Conservation (phyloP, 2,329 filamentous ascomycete genomes). For the Microcera coccophila region DNA sequence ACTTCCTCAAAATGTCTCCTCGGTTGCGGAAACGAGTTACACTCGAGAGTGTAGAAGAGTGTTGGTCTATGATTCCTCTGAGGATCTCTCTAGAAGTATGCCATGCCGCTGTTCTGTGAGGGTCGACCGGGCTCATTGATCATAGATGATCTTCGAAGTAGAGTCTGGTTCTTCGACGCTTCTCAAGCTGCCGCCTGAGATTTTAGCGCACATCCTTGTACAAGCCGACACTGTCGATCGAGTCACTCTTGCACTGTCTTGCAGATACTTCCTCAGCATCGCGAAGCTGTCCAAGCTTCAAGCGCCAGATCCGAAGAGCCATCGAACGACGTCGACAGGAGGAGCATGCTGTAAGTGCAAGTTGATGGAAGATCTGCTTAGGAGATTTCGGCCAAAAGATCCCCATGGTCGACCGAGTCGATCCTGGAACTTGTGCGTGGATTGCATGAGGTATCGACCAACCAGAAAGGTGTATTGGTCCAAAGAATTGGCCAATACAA, state of each 20-base stretch:
- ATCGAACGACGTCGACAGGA: too few relatives aligned
- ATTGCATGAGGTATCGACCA: conserved; percentile 20
- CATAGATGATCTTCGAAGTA: conserved; percentile 4
- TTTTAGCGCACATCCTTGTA: conserved; percentile 22
- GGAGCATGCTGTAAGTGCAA: conserved; percentile 10
- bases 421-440: conserved; percentile 19
- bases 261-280: conserved; percentile 20
- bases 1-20: not conserved
- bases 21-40: not conserved
- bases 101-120: too few relatives aligned
- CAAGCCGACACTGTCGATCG: conserved; percentile 11
- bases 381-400: conserved; percentile 14
- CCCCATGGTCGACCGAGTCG: conserved; percentile 10
- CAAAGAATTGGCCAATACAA: not conserved
- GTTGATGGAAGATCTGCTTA: conserved; percentile 13
- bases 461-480: conserved; percentile 22
- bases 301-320: conserved; percentile 13
- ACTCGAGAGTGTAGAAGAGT: not conserved
- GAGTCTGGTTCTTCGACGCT: conserved; percentile 7
- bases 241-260: conserved; percentile 18
- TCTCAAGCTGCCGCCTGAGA: conserved; percentile 24
- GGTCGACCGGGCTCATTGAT: conserved; percentile 5
- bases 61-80: not conserved
- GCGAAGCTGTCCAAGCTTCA: conserved; percentile 13
- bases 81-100: not conserved